phyloP scores from a whole-genome alignment of 768 basidiomycete genomes.

The Rhodosporidiobolus sp. region DNA sequence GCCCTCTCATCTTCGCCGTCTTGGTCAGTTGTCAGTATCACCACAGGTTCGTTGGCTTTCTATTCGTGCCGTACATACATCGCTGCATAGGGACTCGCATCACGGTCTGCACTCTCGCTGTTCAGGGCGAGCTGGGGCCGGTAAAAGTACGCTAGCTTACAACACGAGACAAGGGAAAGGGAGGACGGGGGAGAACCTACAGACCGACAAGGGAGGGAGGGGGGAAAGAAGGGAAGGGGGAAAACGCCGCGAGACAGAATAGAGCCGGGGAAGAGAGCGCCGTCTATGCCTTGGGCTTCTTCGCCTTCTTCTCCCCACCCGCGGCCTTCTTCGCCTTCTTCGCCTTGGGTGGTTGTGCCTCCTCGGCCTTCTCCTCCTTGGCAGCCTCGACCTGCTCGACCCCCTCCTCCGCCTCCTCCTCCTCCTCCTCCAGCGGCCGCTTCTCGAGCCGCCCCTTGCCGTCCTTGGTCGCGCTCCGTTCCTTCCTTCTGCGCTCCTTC shows the following conservation, averaged over 20 bases:
- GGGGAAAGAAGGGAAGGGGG: too few species aligned
- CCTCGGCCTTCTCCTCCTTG: neutral
- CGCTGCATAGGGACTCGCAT: too few species aligned
- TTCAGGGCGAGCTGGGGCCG: too few species aligned
- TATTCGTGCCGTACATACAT: too few species aligned
- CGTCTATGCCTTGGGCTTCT: conserved; percentile 36
- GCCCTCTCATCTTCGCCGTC: too few species aligned
- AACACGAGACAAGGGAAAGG: too few species aligned
- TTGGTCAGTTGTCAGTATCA: too few species aligned
- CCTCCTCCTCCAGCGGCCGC: conserved; percentile 24
- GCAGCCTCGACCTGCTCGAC: conserved; percentile 14
- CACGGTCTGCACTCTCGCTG: too few species aligned
- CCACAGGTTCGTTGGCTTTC: too few species aligned
- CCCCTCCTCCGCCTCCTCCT: conserved; percentile 20
- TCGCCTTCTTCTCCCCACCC: conserved; percentile 30
- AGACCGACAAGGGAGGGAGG: too few species aligned
- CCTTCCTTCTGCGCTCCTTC: conserved; percentile 30
- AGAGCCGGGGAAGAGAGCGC: neutral
- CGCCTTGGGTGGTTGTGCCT: conserved; percentile 11
- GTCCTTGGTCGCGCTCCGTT: conserved; percentile 36
- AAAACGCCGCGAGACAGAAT: neutral
- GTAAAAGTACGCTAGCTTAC: too few species aligned
- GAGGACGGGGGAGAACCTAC: too few species aligned
- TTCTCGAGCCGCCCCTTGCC: conserved; percentile 35
- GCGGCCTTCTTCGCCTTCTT: conserved; percentile 29